A percentile compares a stretch with the other conserved stretches of the same genome.
Evolutionary conservation across 1,284 basidiomycete genomes (phyloP).

Genomic region (Phlebopus sp.): DNA sequence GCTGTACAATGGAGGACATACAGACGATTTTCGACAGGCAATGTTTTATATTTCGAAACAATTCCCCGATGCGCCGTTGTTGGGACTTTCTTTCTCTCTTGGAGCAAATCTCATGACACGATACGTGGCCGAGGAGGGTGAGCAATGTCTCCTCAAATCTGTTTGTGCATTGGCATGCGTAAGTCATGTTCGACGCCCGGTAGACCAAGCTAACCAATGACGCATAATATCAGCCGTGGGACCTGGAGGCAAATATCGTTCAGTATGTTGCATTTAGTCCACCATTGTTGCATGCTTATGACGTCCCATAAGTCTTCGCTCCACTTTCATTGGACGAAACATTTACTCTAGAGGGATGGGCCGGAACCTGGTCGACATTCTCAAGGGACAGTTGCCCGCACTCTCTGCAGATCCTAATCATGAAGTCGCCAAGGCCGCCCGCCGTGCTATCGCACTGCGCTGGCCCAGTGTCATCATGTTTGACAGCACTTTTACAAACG

Average conservation of each 20-base stretch:
- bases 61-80: slow-evolving; percentile 79
- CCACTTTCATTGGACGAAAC: slow-evolving; percentile 60
- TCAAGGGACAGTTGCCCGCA: slow-evolving; percentile 57
- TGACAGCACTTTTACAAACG: slow-evolving; percentile 66
- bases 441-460: slow-evolving; percentile 44
- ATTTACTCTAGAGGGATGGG: slow-evolving; percentile 87
- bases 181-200: slow-evolving; percentile 27
- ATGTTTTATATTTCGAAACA: slow-evolving; percentile 72
- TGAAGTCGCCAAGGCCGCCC: slow-evolving; percentile 47
- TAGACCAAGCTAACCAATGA: slow-evolving; percentile 8
- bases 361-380: slow-evolving; percentile 67
- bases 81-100: slow-evolving; percentile 91
- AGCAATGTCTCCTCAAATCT: slow-evolving; percentile 71
- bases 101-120: slow-evolving; percentile 90
- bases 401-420: slow-evolving; percentile 52
- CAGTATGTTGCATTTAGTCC: slow-evolving; percentile 30
- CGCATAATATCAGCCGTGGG: slow-evolving; percentile 62
- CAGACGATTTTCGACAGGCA: slow-evolving; percentile 83
- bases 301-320: slow-evolving; percentile 51
- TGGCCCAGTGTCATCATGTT: slow-evolving; percentile 59
- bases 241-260: slow-evolving; percentile 60
- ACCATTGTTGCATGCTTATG: slow-evolving; percentile 8
- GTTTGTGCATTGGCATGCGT: slow-evolving; percentile 83
- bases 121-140: slow-evolving; percentile 86
- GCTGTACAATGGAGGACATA: slow-evolving; percentile 84